These are phyloP conservation scores for Exophiala spinifera DNA, from an alignment of 2,329 filamentous ascomycete species.

Conservation along the genomic window DNA sequence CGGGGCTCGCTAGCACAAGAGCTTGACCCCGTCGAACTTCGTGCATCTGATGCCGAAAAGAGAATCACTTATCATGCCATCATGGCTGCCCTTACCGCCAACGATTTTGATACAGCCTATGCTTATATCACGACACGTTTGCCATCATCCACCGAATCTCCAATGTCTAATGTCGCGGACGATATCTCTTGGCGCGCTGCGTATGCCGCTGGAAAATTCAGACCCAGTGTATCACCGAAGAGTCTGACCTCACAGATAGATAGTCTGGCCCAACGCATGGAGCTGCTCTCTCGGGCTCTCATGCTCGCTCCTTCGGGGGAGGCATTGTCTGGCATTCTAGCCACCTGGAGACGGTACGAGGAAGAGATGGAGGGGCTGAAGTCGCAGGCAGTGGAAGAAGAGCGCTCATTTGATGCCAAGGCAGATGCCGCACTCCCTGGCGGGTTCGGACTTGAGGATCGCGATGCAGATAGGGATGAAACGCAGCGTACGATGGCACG, in stretches of 20 bases:
- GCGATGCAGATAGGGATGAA: conserved; percentile 45
- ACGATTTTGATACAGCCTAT: conserved; percentile 60
- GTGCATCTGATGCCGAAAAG: conserved; percentile 40
- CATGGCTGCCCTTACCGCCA: conserved; percentile 41
- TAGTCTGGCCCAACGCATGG: conserved; percentile 61
- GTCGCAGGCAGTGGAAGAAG: conserved; percentile 54
- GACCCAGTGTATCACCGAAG: conserved; percentile 34
- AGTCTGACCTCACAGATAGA: conserved; percentile 46
- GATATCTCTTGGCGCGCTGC: conserved; percentile 64
- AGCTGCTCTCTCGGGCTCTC: conserved; percentile 61
- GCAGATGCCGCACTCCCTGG: conserved; percentile 48
- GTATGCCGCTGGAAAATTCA: conserved; percentile 59
- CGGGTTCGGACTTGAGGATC: conserved; percentile 44
- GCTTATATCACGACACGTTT: conserved; percentile 63
- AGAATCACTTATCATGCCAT: conserved; percentile 48
- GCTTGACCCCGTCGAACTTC: conserved; percentile 15
- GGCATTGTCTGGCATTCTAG: conserved; percentile 58
- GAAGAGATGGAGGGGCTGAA: conserved; percentile 56
- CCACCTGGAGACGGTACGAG: conserved; percentile 62
- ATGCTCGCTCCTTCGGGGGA: conserved; percentile 56
- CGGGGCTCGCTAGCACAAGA: conserved; percentile 9
- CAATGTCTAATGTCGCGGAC: conserved; percentile 39
- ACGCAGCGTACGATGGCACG: conserved; percentile 40
- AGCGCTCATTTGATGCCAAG: conserved; percentile 56
- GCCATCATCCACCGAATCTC: conserved; percentile 29